Evolutionary conservation across 2,329 filamentous ascomycete genomes (phyloP).

Genomic region (Sporothrix brasiliensis): DNA sequence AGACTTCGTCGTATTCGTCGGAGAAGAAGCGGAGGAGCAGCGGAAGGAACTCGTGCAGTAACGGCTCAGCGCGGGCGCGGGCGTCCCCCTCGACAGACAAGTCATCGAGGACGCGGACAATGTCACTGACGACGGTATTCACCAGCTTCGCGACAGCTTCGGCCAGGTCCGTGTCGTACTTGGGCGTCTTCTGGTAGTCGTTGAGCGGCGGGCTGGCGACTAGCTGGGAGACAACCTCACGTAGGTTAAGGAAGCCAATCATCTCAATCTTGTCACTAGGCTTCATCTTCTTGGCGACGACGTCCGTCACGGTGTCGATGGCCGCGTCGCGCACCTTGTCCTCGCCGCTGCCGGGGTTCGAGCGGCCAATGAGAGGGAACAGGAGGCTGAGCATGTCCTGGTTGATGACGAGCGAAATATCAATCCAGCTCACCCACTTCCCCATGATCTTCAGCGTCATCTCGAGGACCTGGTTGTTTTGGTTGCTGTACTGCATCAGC

Average conservation of each 20-base stretch:
- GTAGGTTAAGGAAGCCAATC: slow-evolving; percentile 86
- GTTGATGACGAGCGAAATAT: slow-evolving; percentile 91
- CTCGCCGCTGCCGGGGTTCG: slow-evolving; percentile 62
- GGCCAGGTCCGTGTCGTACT: slow-evolving; percentile 93
- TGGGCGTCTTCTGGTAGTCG: slow-evolving; percentile 76
- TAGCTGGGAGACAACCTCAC: slow-evolving; percentile 81
- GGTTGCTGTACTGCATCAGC: slow-evolving; percentile 72
- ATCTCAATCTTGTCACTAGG: slow-evolving; percentile 89
- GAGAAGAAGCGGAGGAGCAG: slow-evolving; percentile 92
- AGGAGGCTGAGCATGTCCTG: slow-evolving; percentile 82
- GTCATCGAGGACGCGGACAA: slow-evolving; percentile 83
- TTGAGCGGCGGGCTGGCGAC: slow-evolving; percentile 79
- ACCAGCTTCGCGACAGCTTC: slow-evolving; percentile 95
- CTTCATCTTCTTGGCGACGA: slow-evolving; percentile 98
- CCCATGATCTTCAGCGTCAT: slow-evolving; percentile 89
- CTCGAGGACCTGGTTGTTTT: slow-evolving; percentile 74
- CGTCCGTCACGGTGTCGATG: slow-evolving; percentile 93
- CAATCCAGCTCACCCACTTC: slow-evolving; percentile 98
- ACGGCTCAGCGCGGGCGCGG: slow-evolving; percentile 74
- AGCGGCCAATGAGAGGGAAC: slow-evolving; percentile 82
- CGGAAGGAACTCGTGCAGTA: slow-evolving; percentile 81
- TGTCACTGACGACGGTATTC: slow-evolving; percentile 84
- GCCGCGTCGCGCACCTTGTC: slow-evolving; percentile 87
- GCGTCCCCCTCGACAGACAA: slow-evolving; percentile 62
- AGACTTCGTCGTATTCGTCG: slow-evolving; percentile 97